Conservation (phyloP, 306 rosid species). For the Vigna hirtella region DNA sequence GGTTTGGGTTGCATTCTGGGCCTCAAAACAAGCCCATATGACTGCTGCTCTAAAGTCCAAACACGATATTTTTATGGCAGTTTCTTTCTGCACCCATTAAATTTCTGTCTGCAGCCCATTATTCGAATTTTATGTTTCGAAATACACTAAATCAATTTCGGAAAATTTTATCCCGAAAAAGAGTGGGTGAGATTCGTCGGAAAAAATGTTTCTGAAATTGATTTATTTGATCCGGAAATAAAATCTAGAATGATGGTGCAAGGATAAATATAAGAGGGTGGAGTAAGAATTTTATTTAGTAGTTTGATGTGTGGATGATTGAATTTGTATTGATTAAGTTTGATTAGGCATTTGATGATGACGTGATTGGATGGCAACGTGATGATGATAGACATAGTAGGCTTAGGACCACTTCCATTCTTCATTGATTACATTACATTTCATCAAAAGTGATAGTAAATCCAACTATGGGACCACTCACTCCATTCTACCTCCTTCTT, state of each 20-base stretch:
- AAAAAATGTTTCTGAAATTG: too few species aligned
- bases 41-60: not conserved
- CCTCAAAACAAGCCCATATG: not conserved
- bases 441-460: not conserved
- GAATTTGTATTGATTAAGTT: not conserved
- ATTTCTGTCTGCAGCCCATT: too few species aligned
- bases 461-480: slow-evolving; percentile 13
- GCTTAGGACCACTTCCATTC: slow-evolving; percentile 16
- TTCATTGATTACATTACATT: not conserved
- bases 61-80: too few species aligned
- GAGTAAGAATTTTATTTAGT: too few species aligned
- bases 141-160: too few species aligned
- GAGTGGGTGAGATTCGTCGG: too few species aligned
- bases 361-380: not conserved
- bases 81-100: too few species aligned
- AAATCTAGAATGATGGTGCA: too few species aligned
- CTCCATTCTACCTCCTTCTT: not conserved
- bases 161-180: too few species aligned
- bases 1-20: not conserved
- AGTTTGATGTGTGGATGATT: not conserved
- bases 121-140: too few species aligned
- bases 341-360: not conserved
- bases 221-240: too few species aligned
- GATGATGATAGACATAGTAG: not conserved
- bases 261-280: too few species aligned